A percentile compares a stretch with the other conserved stretches of the same genome.
phyloP scores from a whole-genome alignment of 2,329 filamentous ascomycete species.

The Drechmeria coniospora region DNA sequence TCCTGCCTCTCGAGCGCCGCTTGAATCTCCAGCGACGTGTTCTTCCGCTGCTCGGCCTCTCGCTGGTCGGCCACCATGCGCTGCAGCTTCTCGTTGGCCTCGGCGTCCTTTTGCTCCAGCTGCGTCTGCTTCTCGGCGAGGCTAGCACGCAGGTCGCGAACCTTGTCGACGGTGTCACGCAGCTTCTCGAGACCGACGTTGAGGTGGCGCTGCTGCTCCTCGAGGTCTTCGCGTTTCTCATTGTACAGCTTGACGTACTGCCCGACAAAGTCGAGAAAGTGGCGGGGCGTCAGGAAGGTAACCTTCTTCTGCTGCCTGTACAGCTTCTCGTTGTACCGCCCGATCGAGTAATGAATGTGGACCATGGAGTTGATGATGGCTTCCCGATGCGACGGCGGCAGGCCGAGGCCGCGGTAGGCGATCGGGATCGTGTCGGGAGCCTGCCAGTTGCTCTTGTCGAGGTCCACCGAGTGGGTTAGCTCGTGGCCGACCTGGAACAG shows the following conservation, averaged over 20 bases:
- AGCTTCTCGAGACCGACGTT: slow-evolving; percentile 98
- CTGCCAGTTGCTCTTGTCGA: slow-evolving; percentile 73
- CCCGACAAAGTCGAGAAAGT: slow-evolving; percentile 95
- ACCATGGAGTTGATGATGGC: slow-evolving; percentile 97
- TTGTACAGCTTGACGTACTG: slow-evolving; percentile 97
- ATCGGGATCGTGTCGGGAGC: slow-evolving; percentile 87
- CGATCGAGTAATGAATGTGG: slow-evolving; percentile 90
- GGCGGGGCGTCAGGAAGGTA: slow-evolving; percentile 87
- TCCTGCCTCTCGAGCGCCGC: slow-evolving; percentile 78
- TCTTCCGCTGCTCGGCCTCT: slow-evolving; percentile 84
- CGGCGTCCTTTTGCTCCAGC: slow-evolving; percentile 81
- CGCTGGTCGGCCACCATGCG: slow-evolving; percentile 93
- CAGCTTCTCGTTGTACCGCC: slow-evolving; percentile 75
- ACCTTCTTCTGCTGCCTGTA: slow-evolving; percentile 83
- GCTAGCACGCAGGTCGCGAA: slow-evolving; percentile 78
- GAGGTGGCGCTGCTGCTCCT: slow-evolving; percentile 95
- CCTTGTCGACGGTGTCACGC: slow-evolving; percentile 91
- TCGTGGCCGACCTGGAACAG: slow-evolving; percentile 95
- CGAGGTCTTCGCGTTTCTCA: slow-evolving; percentile 94
- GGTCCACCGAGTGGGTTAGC: slow-evolving; percentile 87
- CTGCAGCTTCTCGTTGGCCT: slow-evolving; percentile 94
- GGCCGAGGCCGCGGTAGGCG: slow-evolving; percentile 68
- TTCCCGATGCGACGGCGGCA: slow-evolving; percentile 83
- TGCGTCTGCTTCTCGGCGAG: slow-evolving; percentile 89
- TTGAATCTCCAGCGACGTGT: slow-evolving; percentile 78